Base-by-base conservation (phyloP, 352 stramenopile species). In the Globisporangium abappressorium region DNA sequence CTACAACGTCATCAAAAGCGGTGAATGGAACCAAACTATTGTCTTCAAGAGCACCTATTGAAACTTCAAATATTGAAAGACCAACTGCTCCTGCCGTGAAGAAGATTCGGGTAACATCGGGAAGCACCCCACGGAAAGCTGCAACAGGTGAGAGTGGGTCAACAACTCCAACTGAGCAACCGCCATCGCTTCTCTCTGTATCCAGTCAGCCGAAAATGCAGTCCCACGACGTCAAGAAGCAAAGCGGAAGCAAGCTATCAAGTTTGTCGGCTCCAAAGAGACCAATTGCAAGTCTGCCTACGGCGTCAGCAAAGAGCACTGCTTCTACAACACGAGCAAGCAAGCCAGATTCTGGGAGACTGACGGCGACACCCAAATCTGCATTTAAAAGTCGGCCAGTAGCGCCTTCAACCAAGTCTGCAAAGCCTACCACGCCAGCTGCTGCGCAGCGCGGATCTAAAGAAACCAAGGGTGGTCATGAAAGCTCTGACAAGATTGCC, bases 231-330 rank as follows among this genome's bases (percentile, higher is more conserved):
- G 9, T 22, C 15, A 62, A 61, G 43, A 62, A n/a, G 15, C 54
- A 62, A 15, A 38, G 36, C 28, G 54, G 54, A n/a, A 68, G 38
- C 28, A 68, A 68, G 46, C 24, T 61, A n/a, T 61, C 63, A 26
- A 56, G 15, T 43, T 24, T 57, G 6, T 51, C 63, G 2, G 20
- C 38, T 5, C 20, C 26, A 20, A 68, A 68, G 63, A 36, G 46
- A 36, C 28, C 54, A 2, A 22, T 62, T 2, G 34, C 54, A 20
- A 34, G 22, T 46, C 24, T 61, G 14, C n/a, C 63, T 24, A 47
- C 18, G 20, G 28, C 51, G 6, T 11, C 38, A 49, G 41, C 55
- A 4, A 63, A 63, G 34, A 53, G 38, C 15, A 47, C 64, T 24
- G n/a, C 14, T 18, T 14, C 20, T 51, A 51, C 26, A 18, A 34